These are phyloP conservation scores for Polyplosphaeria fusca DNA, from an alignment of 495 filamentous ascomycete species.

Conservation along the genomic window DNA sequence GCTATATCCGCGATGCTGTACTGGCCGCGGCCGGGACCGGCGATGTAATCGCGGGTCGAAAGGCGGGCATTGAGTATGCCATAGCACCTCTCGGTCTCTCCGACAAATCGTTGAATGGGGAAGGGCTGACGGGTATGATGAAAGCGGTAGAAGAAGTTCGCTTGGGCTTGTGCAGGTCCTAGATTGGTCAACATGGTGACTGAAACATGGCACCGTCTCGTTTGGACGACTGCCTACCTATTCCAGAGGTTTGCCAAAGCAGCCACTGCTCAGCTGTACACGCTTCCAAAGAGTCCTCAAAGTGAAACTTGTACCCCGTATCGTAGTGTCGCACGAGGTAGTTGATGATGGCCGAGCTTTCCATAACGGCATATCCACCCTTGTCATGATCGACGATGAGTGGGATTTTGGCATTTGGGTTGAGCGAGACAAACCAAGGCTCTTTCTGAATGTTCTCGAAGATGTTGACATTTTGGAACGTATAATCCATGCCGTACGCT, in stretches of 20 bases:
- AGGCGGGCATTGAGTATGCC: conserved; percentile 18
- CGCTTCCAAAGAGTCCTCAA: not conserved
- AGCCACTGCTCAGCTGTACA: conserved; percentile 7
- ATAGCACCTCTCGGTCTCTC: not conserved
- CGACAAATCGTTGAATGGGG: not conserved
- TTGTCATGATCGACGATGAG: conserved; percentile 10
- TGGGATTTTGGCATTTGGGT: conserved; percentile 8
- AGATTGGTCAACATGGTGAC: not conserved
- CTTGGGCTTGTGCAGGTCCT: not conserved
- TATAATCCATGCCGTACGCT: conserved; percentile 2
- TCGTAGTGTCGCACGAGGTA: conserved; percentile 7
- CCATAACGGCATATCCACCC: not conserved
- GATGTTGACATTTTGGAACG: not conserved
- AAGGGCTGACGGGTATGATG: not conserved
- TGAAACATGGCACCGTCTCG: no score
- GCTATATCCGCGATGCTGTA: conserved; percentile 38
- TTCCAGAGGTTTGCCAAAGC: not conserved
- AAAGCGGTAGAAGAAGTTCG: conserved; percentile 18
- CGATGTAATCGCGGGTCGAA: conserved; percentile 30
- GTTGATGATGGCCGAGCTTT: conserved; percentile 1
- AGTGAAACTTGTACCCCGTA: conserved; percentile 2
- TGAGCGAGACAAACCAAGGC: not conserved
- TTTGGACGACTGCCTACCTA: not conserved
- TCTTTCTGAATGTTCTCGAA: not conserved
- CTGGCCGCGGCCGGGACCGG: conserved; percentile 24